phyloP scores from a whole-genome alignment of 2,329 filamentous ascomycete species.

The Cladobotryum protrusum region DNA sequence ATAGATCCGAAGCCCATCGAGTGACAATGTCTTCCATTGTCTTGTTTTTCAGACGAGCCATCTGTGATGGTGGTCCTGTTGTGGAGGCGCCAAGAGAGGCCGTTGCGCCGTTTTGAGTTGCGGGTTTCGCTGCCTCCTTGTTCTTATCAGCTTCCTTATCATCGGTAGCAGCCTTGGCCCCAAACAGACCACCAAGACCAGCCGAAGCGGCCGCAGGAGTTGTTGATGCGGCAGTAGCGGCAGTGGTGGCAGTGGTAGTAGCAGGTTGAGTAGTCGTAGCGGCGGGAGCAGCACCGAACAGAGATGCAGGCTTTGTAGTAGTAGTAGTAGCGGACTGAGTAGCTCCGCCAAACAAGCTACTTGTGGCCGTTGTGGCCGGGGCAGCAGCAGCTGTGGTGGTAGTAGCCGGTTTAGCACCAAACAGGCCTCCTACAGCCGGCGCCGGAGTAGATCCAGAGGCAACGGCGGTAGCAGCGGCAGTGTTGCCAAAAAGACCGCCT shows the following conservation, averaged over 20 bases:
- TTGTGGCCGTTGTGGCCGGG: slow-evolving; percentile 19
- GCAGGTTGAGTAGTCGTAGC: slow-evolving; percentile 16
- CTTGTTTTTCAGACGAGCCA: slow-evolving; percentile 92
- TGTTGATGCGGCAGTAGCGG: slow-evolving; percentile 23
- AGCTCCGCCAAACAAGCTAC: slow-evolving; percentile 20
- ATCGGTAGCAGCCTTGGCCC: slow-evolving; percentile 28
- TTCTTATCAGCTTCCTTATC: slow-evolving; percentile 16
- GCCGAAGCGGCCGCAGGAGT: slow-evolving; percentile 25
- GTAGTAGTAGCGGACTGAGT: slow-evolving; percentile 17
- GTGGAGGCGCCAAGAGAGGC: slow-evolving; percentile 64
- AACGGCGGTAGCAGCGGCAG: slow-evolving; percentile 20
- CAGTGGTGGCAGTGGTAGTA: slow-evolving; percentile 11
- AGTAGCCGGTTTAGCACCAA: slow-evolving; percentile 28
- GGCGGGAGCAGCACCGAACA: slow-evolving; percentile 20
- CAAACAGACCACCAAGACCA: slow-evolving; percentile 28
- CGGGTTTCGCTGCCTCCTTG: slow-evolving; percentile 24
- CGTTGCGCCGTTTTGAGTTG: slow-evolving; percentile 24
- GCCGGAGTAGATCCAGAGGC: slow-evolving; percentile 20
- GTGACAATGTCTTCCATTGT: slow-evolving; percentile 99
- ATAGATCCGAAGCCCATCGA: slow-evolving; percentile 88
- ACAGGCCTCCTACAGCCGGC: slow-evolving; percentile 23
- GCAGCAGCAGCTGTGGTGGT: slow-evolving; percentile 20
- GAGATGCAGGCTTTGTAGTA: slow-evolving; percentile 17
- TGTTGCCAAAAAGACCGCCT: slow-evolving; percentile 30
- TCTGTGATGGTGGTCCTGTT: slow-evolving; percentile 71